Evolutionary conservation across 805 yeast genomes (phyloP).

Genomic region (Candida saitoana): DNA sequence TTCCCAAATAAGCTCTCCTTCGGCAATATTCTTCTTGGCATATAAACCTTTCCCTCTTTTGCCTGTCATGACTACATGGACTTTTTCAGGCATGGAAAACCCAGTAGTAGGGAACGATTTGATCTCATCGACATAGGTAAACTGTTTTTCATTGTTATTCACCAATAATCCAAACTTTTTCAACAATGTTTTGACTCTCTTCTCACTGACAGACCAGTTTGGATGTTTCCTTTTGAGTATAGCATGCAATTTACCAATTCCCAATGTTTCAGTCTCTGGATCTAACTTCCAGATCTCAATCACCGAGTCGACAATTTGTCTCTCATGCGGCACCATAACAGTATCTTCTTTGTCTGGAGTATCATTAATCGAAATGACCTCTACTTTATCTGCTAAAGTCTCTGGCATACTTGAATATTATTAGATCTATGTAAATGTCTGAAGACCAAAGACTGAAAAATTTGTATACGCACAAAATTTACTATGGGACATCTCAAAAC

Average conservation of each 20-base stretch:
- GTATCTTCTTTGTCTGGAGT: conserved; percentile 13
- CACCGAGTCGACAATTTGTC: conserved; percentile 59
- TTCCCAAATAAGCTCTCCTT: conserved; percentile 56
- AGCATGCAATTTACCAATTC: conserved; percentile 49
- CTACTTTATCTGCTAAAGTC: conserved; percentile 20
- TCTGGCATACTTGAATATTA: conserved; percentile 8
- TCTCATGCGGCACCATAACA: conserved; percentile 49
- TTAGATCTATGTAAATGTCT: too few species aligned
- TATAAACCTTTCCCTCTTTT: conserved; percentile 60
- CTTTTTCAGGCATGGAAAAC: conserved; percentile 35
- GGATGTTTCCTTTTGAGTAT: conserved; percentile 49
- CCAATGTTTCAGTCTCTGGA: conserved; percentile 56
- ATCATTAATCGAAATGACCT: conserved; percentile 37
- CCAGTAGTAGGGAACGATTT: conserved; percentile 47
- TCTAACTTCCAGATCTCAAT: conserved; percentile 65
- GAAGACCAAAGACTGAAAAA: too few species aligned
- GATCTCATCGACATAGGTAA: conserved; percentile 52
- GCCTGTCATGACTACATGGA: conserved; percentile 47
- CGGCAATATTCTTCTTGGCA: conserved; percentile 43
- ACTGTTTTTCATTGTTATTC: conserved; percentile 30
- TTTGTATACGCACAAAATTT: too few species aligned
- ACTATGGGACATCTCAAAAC: too few species aligned
- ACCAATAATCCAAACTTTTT: conserved; percentile 52
- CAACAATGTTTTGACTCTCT: conserved; percentile 50
- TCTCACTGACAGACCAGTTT: conserved; percentile 61